Evolutionary conservation across 345 rosid species (phyloP), one percentile per base, ranked within the genome.

Genomic region (Euphorbia tirucalli): DNA sequence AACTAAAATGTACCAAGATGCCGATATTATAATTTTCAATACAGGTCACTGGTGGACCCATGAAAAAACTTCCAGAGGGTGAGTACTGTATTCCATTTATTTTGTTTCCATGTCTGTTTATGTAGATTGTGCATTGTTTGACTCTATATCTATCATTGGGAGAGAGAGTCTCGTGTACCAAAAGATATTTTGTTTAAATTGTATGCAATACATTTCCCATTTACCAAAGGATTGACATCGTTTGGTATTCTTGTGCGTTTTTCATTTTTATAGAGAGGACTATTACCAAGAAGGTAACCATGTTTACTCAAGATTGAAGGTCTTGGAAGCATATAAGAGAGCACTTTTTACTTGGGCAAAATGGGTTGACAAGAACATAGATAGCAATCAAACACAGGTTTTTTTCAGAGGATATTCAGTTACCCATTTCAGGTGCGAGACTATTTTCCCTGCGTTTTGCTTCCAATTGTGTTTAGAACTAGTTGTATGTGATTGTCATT

Each of bases 41-140:
- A 89, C 97, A 0, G 98, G 98, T 63, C 98, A 92, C 74, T 89
- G 98, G 97, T 92, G 98, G 98, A 94, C 97, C 22, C 97, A 94
- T 43, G 98, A 92, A 73, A 94, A 94, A 86, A 94, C 97, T 39
- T 88, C 95, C 35, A 86, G 74, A 81, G 96, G 96, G 96, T 92
- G 78, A 81, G 79, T 77, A 11, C 55, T 64, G 28, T 41, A 2
- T 18, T 15, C n/a, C n/a, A n/a, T n/a, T n/a, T n/a, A n/a, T n/a
- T n/a, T n/a, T n/a, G n/a, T n/a, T n/a, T n/a, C n/a, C n/a, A n/a
- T n/a, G n/a, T n/a, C n/a, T n/a, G n/a, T n/a, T n/a, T n/a, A n/a
- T n/a, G n/a, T n/a, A n/a, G n/a, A n/a, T n/a, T n/a, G n/a, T n/a
- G n/a, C n/a, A n/a, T n/a, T n/a, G n/a, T n/a, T n/a, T n/a, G n/a